Base-by-base conservation (phyloP, 1,284 basidiomycete species). In the Peniophora sp. region DNA sequence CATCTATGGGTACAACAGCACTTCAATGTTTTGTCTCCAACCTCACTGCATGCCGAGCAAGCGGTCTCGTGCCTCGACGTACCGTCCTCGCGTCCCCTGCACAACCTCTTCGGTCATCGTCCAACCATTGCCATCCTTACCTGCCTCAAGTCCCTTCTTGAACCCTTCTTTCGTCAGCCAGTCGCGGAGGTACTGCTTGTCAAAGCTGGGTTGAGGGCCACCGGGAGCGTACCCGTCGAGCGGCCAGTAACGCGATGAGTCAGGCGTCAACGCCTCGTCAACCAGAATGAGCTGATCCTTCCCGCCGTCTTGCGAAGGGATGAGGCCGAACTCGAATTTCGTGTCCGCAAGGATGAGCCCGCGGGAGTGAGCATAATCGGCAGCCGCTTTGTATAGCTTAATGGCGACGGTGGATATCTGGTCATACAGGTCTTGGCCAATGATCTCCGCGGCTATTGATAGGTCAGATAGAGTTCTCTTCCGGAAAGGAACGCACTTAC, bases 221-320 rank as follows among this genome's bases (percentile, higher is more conserved):
- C 96, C 96, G 2, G 82, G 75, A 38, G 71, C 68, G 70, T 97
- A 99, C 2, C 72, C 78, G 12, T 73, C 75, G 0, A 83, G 75
- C 1, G 92, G 86, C 96, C 97, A 99, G 75, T 98, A 99, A 39
- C 96, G 81, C 17, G 94, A 97, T 20, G 93, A 97, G 69, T 99
- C 97, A 5, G 96, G 95, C 0, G 97, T 99, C 49, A 99, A 81
- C 16, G 92, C 83, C 65, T 99, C 96, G 67, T 99, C 97, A 57
- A 99, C 86, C 39, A 99, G 78, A 59, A 97, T 90, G 47, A 98
- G 76, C 35, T 78, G 63, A 32, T 78, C 75, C 55, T 68, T 60
- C 27, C 56, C 60, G 19, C 62, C 57, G 43, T 61, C 59, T 32
- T 32, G 27, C 12, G 27, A 32, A 14, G 65, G 51, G 19, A 83